These are phyloP conservation scores for Cyphellophora europaea DNA, from an alignment of 2,329 filamentous ascomycete genomes.

Conservation along the genomic window DNA sequence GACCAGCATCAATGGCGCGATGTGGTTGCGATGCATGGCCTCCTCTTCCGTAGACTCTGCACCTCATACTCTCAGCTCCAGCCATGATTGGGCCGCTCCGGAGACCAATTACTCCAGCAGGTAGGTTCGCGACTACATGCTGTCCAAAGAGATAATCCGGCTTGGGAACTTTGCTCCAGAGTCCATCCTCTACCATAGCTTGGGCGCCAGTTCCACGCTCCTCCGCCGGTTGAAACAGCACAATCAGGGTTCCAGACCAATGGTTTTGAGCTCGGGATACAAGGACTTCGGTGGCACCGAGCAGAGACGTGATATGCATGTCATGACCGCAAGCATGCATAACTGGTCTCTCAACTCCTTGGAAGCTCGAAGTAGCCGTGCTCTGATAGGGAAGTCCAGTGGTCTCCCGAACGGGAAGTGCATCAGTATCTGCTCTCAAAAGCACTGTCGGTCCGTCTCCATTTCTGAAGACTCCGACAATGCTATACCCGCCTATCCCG, in stretches of 20 bases:
- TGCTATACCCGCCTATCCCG: slow-evolving; percentile 33
- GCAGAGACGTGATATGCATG: slow-evolving; percentile 47
- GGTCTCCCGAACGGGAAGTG: slow-evolving; percentile 35
- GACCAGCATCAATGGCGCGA: slow-evolving; percentile 45
- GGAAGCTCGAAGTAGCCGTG: slow-evolving; percentile 35
- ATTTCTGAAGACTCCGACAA: slow-evolving; percentile 31
- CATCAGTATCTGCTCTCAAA: slow-evolving; percentile 40
- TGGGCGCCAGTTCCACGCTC: slow-evolving; percentile 54
- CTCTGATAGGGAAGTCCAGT: slow-evolving; percentile 39
- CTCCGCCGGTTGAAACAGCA: slow-evolving; percentile 58
- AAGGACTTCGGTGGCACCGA: slow-evolving; percentile 44
- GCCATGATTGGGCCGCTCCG: slow-evolving; percentile 30
- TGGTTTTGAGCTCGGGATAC: slow-evolving; percentile 24
- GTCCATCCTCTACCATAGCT: slow-evolving; percentile 50
- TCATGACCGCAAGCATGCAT: slow-evolving; percentile 50
- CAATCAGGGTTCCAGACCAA: slow-evolving; percentile 54
- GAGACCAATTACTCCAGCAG: slow-evolving; percentile 28
- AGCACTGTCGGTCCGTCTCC: slow-evolving; percentile 32
- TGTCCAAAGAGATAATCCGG: slow-evolving; percentile 49
- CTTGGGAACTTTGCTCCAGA: slow-evolving; percentile 40
- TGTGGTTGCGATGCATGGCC: slow-evolving; percentile 49
- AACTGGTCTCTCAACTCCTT: slow-evolving; percentile 38
- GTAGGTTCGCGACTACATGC: slow-evolving; percentile 40
- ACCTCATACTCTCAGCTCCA: slow-evolving; percentile 33
- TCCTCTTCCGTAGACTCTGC: slow-evolving; percentile 47